phyloP scores from a whole-genome alignment of 352 stramenopile genomes.

The Phytophthora foliorum region DNA sequence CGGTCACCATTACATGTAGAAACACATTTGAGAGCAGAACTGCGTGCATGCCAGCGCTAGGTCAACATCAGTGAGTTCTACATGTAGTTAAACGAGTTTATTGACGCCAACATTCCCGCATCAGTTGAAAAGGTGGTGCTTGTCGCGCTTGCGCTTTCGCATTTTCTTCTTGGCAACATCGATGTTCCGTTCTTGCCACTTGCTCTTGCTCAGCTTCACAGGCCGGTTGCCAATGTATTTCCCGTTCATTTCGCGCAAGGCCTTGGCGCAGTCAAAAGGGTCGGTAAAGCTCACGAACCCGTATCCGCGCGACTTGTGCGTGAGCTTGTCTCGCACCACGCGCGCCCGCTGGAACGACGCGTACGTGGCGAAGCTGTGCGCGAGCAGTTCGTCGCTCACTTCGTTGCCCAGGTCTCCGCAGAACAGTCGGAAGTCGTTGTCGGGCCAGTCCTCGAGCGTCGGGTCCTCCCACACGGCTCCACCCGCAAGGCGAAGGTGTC shows the following conservation, averaged over 20 bases:
- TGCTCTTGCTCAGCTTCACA: slow-evolving; percentile 96
- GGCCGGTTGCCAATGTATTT: slow-evolving; percentile 96
- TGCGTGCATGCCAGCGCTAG: too few species aligned
- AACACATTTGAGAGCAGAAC: too few species aligned
- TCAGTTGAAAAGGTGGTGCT: slow-evolving; percentile 83
- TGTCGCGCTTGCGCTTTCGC: slow-evolving; percentile 82
- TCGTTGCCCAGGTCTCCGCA: slow-evolving; percentile 96
- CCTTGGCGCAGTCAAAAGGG: slow-evolving; percentile 95
- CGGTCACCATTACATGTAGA: too few species aligned
- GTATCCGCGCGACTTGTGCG: slow-evolving; percentile 94
- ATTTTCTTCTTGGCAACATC: slow-evolving; percentile 92
- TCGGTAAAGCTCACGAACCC: slow-evolving; percentile 96
- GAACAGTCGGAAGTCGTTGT: slow-evolving; percentile 98
- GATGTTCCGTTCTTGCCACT: slow-evolving; percentile 96
- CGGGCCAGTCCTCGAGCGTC: slow-evolving; percentile 95
- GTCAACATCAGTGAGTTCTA: too few species aligned
- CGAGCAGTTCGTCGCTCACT: slow-evolving; percentile 90
- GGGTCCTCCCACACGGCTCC: slow-evolving; percentile 94
- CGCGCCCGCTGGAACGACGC: slow-evolving; percentile 82
- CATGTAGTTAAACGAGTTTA: too few species aligned
- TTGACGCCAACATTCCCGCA: too few species aligned
- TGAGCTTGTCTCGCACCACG: slow-evolving; percentile 87
- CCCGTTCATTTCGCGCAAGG: slow-evolving; percentile 97
- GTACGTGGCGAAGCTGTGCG: slow-evolving; percentile 81
- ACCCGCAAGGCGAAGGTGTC: slow-evolving; percentile 71